These are phyloP conservation scores for Zoysia pacifica DNA, from an alignment of 176 grass and related monocot species.

Conservation along the genomic window DNA sequence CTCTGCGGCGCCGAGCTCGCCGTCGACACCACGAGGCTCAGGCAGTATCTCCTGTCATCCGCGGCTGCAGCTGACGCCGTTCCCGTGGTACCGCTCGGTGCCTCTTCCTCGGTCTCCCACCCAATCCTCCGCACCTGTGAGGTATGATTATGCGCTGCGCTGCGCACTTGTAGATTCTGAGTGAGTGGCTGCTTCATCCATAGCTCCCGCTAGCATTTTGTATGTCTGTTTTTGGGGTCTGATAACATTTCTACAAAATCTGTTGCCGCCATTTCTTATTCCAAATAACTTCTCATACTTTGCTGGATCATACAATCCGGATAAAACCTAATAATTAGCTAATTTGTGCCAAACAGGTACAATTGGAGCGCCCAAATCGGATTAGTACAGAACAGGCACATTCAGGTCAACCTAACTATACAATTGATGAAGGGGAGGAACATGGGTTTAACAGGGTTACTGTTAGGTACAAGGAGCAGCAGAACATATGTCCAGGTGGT, in stretches of 20 bases:
- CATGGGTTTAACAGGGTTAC: neutral
- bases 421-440: neutral
- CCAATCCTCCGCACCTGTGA: constrained; percentile 26
- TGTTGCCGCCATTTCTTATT: no score
- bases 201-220: neutral
- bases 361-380: neutral
- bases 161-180: neutral
- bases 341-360: constrained; percentile 28
- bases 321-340: constrained; percentile 15
- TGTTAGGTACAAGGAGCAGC: constrained; percentile 18
- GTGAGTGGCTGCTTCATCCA: neutral
- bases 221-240: neutral
- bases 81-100: constrained; percentile 12
- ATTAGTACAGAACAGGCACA: constrained; percentile 23
- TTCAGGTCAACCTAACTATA: constrained; percentile 13
- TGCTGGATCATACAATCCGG: neutral
- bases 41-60: constrained; percentile 37
- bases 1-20: constrained; percentile 48
- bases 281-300: no score
- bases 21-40: constrained; percentile 39
- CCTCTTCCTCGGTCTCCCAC: constrained; percentile 6
- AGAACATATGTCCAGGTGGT: neutral
- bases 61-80: constrained; percentile 16
- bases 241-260: neutral
- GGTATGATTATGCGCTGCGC: neutral